These are phyloP conservation scores for Wickerhamomyces chaumierensis DNA, from an alignment of 805 yeast genomes.

Conservation along the genomic window DNA sequence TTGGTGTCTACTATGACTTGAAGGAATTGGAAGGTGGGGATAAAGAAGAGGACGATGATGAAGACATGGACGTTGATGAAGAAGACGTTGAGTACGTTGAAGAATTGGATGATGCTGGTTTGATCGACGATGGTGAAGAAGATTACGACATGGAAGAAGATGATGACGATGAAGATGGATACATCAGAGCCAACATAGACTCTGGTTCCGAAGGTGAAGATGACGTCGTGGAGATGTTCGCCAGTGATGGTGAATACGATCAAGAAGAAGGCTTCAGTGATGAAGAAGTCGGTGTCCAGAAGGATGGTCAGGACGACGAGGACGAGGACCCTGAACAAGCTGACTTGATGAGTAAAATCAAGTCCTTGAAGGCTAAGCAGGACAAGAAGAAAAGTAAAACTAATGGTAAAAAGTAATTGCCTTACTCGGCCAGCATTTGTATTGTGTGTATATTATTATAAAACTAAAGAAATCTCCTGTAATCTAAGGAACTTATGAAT, in stretches of 20 bases:
- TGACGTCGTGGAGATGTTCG: slow-evolving; percentile 3
- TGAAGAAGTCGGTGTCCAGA: slow-evolving; percentile 18
- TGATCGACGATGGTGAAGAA: slow-evolving; percentile 37
- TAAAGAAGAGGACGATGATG: slow-evolving; percentile 23
- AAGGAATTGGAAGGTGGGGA: slow-evolving; percentile 42
- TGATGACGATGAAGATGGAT: slow-evolving; percentile 20
- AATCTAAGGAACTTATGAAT: too few relatives aligned
- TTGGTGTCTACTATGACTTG: slow-evolving; percentile 60
- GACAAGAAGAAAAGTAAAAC: slow-evolving; percentile 10
- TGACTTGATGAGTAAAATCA: slow-evolving; percentile 13
- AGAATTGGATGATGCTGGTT: slow-evolving; percentile 40
- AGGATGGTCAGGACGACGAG: slow-evolving; percentile 10
- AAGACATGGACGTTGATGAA: slow-evolving; percentile 13
- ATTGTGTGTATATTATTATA: too few relatives aligned
- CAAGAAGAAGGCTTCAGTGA: slow-evolving; percentile 25
- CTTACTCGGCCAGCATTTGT: too few relatives aligned
- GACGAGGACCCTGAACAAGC: slow-evolving; percentile 10
- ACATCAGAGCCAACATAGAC: slow-evolving; percentile 18
- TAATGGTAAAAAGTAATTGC: background rate
- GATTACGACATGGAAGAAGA: slow-evolving; percentile 12
- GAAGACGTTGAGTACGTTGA: slow-evolving; percentile 54
- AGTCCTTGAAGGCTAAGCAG: slow-evolving; percentile 14
- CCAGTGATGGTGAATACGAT: slow-evolving; percentile 14
- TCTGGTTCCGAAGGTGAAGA: slow-evolving; percentile 20
- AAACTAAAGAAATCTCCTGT: too few relatives aligned